These are phyloP conservation scores for Nicotiana benthamiana DNA, from an alignment of 257 asterid genomes.

Conservation along the genomic window DNA sequence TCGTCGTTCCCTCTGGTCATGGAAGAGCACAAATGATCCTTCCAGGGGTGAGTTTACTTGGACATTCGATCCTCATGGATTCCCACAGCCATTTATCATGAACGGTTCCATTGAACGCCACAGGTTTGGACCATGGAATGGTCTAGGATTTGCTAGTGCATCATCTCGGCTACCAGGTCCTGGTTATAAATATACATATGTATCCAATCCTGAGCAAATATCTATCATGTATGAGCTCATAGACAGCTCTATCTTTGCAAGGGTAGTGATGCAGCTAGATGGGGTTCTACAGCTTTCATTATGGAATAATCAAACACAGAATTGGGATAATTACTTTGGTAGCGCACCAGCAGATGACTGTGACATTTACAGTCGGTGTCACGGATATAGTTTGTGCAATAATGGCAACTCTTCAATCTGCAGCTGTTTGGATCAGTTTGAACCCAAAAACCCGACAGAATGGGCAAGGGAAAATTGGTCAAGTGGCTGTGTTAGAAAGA, in stretches of 20 bases:
- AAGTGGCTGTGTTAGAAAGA: slow-evolving; percentile 28
- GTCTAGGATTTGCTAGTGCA: slow-evolving; percentile 14
- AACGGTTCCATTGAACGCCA: background rate
- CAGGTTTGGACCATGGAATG: slow-evolving; percentile 28
- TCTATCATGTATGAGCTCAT: slow-evolving; percentile 15
- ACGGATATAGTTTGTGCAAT: slow-evolving; percentile 23
- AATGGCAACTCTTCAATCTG: slow-evolving; percentile 5
- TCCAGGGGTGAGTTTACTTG: slow-evolving; percentile 19
- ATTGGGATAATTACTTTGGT: slow-evolving; percentile 19
- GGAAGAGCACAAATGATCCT: slow-evolving; percentile 31
- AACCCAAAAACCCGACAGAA: slow-evolving; percentile 16
- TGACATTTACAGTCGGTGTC: slow-evolving; percentile 25
- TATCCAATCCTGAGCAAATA: background rate
- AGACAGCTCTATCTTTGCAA: slow-evolving; percentile 22
- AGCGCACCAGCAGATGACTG: slow-evolving; percentile 19
- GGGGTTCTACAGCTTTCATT: slow-evolving; percentile 14
- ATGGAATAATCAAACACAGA: slow-evolving; percentile 19
- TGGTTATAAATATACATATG: slow-evolving; percentile 13
- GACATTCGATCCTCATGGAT: slow-evolving; percentile 15
- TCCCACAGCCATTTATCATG: slow-evolving; percentile 24
- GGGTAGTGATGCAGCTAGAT: slow-evolving; percentile 19
- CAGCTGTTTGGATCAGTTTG: slow-evolving; percentile 24
- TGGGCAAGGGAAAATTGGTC: slow-evolving; percentile 26
- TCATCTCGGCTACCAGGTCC: slow-evolving; percentile 13
- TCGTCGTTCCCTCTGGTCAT: slow-evolving; percentile 25